Evolutionary conservation across 306 rosid genomes (phyloP).

Genomic region (Cyamopsis tetragonoloba): DNA sequence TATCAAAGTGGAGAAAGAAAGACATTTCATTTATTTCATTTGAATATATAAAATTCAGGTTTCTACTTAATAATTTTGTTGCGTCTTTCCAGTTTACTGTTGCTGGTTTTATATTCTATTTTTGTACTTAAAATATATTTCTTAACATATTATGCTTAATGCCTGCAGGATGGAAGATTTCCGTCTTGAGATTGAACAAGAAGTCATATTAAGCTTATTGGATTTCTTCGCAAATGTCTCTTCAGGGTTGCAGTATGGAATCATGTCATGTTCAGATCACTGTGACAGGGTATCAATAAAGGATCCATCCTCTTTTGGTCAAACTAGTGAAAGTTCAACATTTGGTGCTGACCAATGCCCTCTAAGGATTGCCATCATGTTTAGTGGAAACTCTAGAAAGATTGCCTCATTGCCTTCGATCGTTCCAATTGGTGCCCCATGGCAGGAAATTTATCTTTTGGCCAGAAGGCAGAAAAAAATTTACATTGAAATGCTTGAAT

Average conservation of each 20-base stretch:
- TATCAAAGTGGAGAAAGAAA: conserved; percentile 93
- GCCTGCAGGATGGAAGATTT: conserved; percentile 83
- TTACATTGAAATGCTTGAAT: conserved; percentile 77
- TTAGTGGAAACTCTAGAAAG: conserved; percentile 34
- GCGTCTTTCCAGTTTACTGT: not conserved
- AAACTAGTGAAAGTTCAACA: conserved; percentile 31
- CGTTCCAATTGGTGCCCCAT: conserved; percentile 94
- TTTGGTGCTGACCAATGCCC: conserved; percentile 37
- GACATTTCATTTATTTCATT: conserved; percentile 81
- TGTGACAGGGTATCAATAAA: conserved; percentile 31
- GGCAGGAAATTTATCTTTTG: conserved; percentile 87
- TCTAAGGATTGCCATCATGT: conserved; percentile 30
- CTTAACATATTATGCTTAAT: conserved; percentile 28
- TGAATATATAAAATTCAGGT: conserved; percentile 87
- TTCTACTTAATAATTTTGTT: conserved; percentile 22
- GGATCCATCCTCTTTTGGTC: conserved; percentile 39
- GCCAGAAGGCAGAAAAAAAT: conserved; percentile 90
- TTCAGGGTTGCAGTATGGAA: conserved; percentile 49
- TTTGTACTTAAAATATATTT: not conserved
- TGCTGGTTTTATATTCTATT: not conserved
- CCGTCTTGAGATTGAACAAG: conserved; percentile 90
- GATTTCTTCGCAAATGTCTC: conserved; percentile 61
- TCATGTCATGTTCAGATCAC: conserved; percentile 47
- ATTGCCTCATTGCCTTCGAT: conserved; percentile 53
- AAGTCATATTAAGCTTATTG: conserved; percentile 79